phyloP scores from a whole-genome alignment of 2,329 filamentous ascomycete species.

The Aspergillus ibericus region DNA sequence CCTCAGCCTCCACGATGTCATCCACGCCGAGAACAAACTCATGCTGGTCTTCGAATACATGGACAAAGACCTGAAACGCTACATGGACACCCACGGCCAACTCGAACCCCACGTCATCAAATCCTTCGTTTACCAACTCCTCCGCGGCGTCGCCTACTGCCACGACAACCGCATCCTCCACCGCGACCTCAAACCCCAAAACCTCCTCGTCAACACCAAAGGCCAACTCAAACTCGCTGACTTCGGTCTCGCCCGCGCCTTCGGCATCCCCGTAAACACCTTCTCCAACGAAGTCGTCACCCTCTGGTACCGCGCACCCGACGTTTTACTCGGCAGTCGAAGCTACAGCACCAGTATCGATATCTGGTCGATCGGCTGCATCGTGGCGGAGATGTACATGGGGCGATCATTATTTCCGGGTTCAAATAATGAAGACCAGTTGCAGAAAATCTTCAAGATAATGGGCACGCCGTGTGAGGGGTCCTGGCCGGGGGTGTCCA shows the following conservation, averaged over 20 bases:
- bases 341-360: slow-evolving; percentile 99
- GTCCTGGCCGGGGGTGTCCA: slow-evolving; percentile 87
- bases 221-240: slow-evolving; percentile 89
- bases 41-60: slow-evolving; percentile 99
- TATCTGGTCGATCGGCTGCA: slow-evolving; percentile 96
- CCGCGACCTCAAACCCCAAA: slow-evolving; percentile 93
- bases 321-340: slow-evolving; percentile 84
- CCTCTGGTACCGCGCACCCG: slow-evolving; percentile 91
- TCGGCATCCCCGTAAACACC: slow-evolving; percentile 97
- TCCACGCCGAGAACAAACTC: slow-evolving; percentile 97
- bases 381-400: slow-evolving; percentile 99
- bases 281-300: slow-evolving; percentile 98
- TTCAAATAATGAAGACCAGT: slow-evolving; percentile 93
- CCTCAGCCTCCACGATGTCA: slow-evolving; percentile 93
- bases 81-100: slow-evolving; percentile 91
- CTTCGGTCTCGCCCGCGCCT: slow-evolving; percentile 89
- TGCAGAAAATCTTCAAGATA: slow-evolving; percentile 89
- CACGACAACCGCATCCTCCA: slow-evolving; percentile 95
- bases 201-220: slow-evolving; percentile 88
- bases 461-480: slow-evolving; percentile 95
- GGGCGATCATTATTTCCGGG: slow-evolving; percentile 89
- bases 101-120: slow-evolving; percentile 88
- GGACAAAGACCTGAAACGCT: slow-evolving; percentile 96
- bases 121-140: slow-evolving; percentile 96
- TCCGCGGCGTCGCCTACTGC: slow-evolving; percentile 93